These are phyloP conservation scores for Hibiscus trionum DNA, from an alignment of 345 rosid species.

Conservation along the genomic window DNA sequence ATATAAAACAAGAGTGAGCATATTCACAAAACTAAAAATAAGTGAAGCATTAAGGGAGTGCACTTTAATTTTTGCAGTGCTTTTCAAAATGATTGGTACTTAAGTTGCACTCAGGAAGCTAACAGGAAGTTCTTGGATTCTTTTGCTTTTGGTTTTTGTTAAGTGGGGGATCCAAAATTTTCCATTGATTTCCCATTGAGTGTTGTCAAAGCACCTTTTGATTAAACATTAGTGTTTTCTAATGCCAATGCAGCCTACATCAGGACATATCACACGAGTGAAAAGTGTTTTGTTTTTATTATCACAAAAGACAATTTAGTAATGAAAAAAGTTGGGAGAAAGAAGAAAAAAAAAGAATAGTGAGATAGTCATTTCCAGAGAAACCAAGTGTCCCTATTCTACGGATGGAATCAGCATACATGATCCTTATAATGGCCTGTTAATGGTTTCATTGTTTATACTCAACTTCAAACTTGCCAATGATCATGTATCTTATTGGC, in stretches of 20 bases:
- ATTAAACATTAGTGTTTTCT: constrained; percentile 7
- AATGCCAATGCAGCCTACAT: constrained; percentile 21
- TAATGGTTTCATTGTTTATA: no score
- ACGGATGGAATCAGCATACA: constrained; percentile 9
- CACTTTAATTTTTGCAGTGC: constrained; percentile 4
- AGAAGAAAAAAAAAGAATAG: not conserved
- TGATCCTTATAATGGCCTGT: not conserved
- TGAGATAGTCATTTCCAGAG: constrained; percentile 9
- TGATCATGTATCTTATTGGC: not conserved
- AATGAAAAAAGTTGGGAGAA: not conserved
- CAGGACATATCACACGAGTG: constrained; percentile 7
- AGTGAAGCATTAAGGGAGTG: constrained; percentile 14
- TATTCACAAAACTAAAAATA: constrained; percentile 21
- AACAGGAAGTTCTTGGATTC: constrained; percentile 18
- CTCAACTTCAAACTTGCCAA: not conserved
- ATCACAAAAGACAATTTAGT: constrained; percentile 13
- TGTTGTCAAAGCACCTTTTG: constrained; percentile 9
- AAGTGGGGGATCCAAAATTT: constrained; percentile 26
- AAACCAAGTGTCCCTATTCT: constrained; percentile 1
- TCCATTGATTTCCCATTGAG: constrained; percentile 25
- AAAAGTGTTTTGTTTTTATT: constrained; percentile 26
- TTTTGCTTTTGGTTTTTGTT: constrained; percentile 11
- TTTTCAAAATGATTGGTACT: constrained; percentile 19
- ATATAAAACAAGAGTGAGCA: constrained; percentile 13
- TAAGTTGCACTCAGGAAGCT: constrained; percentile 25